Conservation (phyloP, 2,329 filamentous ascomycete genomes). For the Aaosphaeria pasadenensis region DNA sequence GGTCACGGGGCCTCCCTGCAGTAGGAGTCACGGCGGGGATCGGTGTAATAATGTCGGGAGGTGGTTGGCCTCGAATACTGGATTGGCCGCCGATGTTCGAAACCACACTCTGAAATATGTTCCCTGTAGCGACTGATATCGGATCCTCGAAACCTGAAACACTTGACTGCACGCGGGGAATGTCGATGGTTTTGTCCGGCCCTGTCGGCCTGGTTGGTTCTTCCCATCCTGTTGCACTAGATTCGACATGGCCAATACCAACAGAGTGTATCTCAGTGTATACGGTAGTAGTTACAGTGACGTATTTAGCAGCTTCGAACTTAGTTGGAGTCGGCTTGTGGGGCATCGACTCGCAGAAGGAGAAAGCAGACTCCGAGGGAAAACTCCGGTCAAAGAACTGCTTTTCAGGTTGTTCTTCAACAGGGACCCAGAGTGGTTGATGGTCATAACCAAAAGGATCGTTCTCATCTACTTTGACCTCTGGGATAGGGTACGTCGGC, state of each 20-base stretch:
- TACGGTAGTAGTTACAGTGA: slow-evolving; percentile 8
- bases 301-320: slow-evolving; percentile 10
- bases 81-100: neutral
- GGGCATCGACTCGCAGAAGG: slow-evolving; percentile 6
- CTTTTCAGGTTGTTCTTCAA: slow-evolving; percentile 10
- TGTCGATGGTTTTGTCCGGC: neutral
- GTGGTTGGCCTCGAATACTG: neutral
- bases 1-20: neutral
- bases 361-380: slow-evolving; percentile 14
- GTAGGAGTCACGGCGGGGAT: neutral
- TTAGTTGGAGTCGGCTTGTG: slow-evolving; percentile 1
- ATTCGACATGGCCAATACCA: neutral
- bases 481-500: slow-evolving; percentile 14
- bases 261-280: neutral
- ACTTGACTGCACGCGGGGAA: neutral
- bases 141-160: neutral
- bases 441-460: slow-evolving; percentile 8
- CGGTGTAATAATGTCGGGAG: neutral
- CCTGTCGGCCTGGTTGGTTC: neutral
- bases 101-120: too few species aligned
- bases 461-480: neutral
- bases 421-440: slow-evolving; percentile 9
- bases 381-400: slow-evolving; percentile 12
- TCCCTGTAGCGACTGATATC: neutral
- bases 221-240: slow-evolving; percentile 6